Evolutionary conservation across 345 rosid genomes (phyloP), one percentile per base, ranked within the genome.

Genomic region (Chamaenerion angustifolium): DNA sequence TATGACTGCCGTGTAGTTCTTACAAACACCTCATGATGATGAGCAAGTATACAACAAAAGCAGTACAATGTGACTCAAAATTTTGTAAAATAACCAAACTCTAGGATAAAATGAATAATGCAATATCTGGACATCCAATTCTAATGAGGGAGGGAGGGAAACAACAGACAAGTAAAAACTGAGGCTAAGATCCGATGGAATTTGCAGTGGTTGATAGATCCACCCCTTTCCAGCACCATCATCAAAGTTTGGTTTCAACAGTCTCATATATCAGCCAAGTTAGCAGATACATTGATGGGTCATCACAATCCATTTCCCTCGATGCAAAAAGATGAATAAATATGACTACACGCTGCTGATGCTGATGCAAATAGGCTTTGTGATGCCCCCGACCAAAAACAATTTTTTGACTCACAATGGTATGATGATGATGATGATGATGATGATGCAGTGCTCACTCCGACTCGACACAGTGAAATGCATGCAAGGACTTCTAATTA

Each of bases 401-500:
- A 55, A 43, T 21, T 31, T 35, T 49, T 51, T 54, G 31, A 48
- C 31, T 49, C 60, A 35, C 42, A 50, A 43, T 52, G 64, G 37
- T 31, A 31, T 31, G 37, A 31, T 2, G 25, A 21, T 76, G 68
- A 67, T 76, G 65, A n/a, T n/a, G n/a, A 31, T 31, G 37, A 31
- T 2, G 25, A 21, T 76, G 68, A 67, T 76, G 65, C 65, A 71
- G 71, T 60, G 53, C 60, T 49, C 54, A 63, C 55, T 60, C 69
- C 64, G 51, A 64, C 70, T 57, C 64, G 53, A 73, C 61, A 64
- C 74, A 70, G 69, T 76, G 75, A 31, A 77, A 73, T 73, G 79
- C 82, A 77, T 73, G 58, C 42, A 31, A 31, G 37, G 37, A 31
- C 37, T 5, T 31, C 37, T 31, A 31, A 5, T 31, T 31, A 31